phyloP scores from a whole-genome alignment of 129 eudicot genomes.

The Flaveria bidentis region DNA sequence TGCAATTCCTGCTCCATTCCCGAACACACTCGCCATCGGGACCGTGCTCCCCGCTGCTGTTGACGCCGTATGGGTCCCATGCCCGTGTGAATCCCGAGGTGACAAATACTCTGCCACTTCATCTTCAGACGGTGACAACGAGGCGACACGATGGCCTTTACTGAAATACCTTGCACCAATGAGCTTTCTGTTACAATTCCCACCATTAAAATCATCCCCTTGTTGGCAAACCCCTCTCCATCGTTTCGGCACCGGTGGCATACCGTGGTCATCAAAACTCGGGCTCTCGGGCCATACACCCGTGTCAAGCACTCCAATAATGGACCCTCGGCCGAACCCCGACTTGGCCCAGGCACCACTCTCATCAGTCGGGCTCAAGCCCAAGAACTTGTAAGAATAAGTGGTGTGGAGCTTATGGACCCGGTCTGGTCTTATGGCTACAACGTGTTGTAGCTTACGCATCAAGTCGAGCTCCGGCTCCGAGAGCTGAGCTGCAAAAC shows the following conservation, averaged over 20 bases:
- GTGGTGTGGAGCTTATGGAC: conserved; percentile 68
- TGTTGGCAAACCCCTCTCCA: conserved; percentile 87
- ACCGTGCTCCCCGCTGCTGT: conserved; percentile 83
- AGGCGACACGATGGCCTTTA: conserved; percentile 80
- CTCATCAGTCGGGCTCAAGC: conserved; percentile 44
- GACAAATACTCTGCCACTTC: conserved; percentile 60
- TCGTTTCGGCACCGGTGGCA: conserved; percentile 74
- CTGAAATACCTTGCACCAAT: conserved; percentile 87
- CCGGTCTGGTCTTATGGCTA: conserved; percentile 74
- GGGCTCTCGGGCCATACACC: conserved; percentile 99
- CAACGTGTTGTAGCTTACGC: conserved; percentile 48
- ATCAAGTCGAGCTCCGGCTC: conserved; percentile 47
- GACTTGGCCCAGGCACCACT: conserved; percentile 75
- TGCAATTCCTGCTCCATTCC: conserved; percentile 82
- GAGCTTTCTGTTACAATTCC: conserved; percentile 67
- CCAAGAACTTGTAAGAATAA: conserved; percentile 89
- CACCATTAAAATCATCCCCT: conserved; percentile 59
- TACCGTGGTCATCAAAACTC: conserved; percentile 67
- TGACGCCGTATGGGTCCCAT: conserved; percentile 96
- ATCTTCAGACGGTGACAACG: conserved; percentile 40
- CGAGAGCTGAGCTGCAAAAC: conserved; percentile 77
- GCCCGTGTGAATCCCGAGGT: conserved; percentile 90
- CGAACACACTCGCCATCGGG: conserved; percentile 69
- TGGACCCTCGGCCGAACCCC: conserved; percentile 70
- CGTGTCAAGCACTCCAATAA: conserved; percentile 84